These are phyloP conservation scores for Metschnikowia lochheadii DNA, from an alignment of 805 yeast genomes.

Conservation along the genomic window DNA sequence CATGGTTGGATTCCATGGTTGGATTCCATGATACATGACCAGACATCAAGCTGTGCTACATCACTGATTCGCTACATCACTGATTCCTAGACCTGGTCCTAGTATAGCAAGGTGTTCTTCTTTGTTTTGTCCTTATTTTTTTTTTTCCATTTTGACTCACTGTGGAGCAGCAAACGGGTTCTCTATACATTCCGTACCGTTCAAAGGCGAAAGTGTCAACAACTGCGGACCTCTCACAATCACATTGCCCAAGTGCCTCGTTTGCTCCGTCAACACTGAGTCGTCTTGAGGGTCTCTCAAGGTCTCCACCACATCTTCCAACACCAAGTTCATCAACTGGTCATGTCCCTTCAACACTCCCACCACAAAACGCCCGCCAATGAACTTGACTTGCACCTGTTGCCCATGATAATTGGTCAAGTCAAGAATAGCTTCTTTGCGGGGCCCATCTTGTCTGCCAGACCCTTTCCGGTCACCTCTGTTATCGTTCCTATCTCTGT, in stretches of 20 bases:
- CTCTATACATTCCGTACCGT: constrained; percentile 65
- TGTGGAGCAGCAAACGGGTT: constrained; percentile 51
- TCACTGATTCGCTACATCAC: too few relatives aligned
- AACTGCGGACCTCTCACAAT: constrained; percentile 84
- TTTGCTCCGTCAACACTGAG: constrained; percentile 47
- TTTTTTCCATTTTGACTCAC: neutral
- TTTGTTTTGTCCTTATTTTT: too few relatives aligned
- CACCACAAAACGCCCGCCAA: constrained; percentile 79
- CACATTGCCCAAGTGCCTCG: constrained; percentile 59
- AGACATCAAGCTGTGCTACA: too few relatives aligned
- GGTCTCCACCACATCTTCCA: constrained; percentile 66
- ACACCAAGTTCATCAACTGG: constrained; percentile 73
- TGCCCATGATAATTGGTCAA: constrained; percentile 72
- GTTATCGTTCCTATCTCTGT: constrained; percentile 2
- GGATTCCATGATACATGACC: too few relatives aligned
- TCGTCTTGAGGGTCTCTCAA: constrained; percentile 66
- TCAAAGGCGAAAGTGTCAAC: constrained; percentile 67
- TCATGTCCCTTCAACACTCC: constrained; percentile 84
- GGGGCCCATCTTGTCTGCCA: constrained; percentile 58
- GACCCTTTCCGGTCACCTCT: constrained; percentile 10
- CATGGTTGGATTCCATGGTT: too few relatives aligned
- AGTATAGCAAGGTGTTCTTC: too few relatives aligned
- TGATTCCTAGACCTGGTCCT: too few relatives aligned
- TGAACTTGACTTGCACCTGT: constrained; percentile 68
- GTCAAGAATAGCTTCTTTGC: constrained; percentile 85